These are phyloP conservation scores for Eimeria sp. DNA, from an alignment of 169 alveolate genomes.

Conservation along the genomic window DNA sequence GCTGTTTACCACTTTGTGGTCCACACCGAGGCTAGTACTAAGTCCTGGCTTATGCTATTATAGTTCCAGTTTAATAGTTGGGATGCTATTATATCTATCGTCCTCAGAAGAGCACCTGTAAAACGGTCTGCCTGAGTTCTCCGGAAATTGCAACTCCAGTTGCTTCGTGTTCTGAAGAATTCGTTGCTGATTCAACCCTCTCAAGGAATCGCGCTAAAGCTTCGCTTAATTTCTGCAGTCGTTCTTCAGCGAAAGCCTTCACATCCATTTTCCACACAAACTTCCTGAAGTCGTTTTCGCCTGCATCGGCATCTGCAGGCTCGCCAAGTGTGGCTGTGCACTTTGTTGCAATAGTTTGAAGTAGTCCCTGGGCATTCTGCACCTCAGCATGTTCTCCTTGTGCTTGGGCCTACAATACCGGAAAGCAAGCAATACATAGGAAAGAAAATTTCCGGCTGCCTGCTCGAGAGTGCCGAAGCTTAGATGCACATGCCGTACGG, in stretches of 20 bases:
- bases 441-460: neutral
- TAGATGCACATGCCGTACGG: neutral
- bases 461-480: neutral
- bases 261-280: constrained; percentile 65
- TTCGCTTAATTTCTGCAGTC: constrained; percentile 9
- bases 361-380: constrained; percentile 62
- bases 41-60: neutral
- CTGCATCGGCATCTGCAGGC: constrained; percentile 23
- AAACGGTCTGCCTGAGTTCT: constrained; percentile 47
- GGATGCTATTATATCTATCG: neutral
- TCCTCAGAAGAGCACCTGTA: constrained; percentile 21
- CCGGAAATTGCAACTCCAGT: neutral
- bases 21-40: neutral
- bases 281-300: constrained; percentile 37
- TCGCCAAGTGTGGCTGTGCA: constrained; percentile 72
- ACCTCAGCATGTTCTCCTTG: constrained; percentile 3
- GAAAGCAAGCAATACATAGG: neutral
- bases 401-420: constrained; percentile 1
- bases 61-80: neutral
- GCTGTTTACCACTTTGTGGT: neutral
- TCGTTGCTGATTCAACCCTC: constrained; percentile 32
- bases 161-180: neutral
- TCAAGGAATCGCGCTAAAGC: constrained; percentile 20
- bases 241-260: constrained; percentile 39
- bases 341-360: constrained; percentile 46